Base-by-base conservation (phyloP, 192 early-diverging fungal species). In the Lunasporangiospora selenospora region DNA sequence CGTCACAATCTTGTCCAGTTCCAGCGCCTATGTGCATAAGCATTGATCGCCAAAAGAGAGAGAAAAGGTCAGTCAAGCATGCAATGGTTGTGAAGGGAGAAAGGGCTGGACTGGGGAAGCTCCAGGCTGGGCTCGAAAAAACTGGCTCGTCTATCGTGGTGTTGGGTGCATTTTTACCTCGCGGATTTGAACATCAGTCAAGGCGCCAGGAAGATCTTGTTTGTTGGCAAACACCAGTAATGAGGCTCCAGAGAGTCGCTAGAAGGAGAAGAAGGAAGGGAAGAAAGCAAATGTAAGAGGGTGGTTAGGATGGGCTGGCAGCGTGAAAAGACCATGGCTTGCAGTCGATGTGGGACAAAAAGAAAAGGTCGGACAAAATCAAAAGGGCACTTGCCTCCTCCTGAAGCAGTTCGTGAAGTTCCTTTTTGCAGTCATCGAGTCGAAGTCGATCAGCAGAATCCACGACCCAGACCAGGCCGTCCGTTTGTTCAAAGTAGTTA, bases 401-500 rank as follows among this genome's bases (percentile, higher is more conserved):
- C 63, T 89, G 86, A 29, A 99, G 75, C 44, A 99, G 66, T 5
- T 79, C 66, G 6, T 81, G 48, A 16, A 99, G 67, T 76, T 99
- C 98, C 19, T 75, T 52, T 36, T 78, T 84, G 63, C 95, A 98
- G 59, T 93, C 91, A 26, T 87, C 78, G 60, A 98, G 78, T 15
- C 98, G 77, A 32, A 87, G 75, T 42, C 89, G 63, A 75, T 99
- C 98, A 12, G 92, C 93, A 34, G 92, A 91, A 63, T 99, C 98
- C 13, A 99, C 95, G 1, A 99, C 98, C 96, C 96, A 99, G 23
- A 98, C 90, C 13, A 99, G 73, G 0, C 91, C 98, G 60, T 99
- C 98, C 0, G 98, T 99, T 53, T 97, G 92, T 69, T 99, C 98
- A 88, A 99, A 99, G 64, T 99, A 99, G 82, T 99, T 99, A 30